Conservation (phyloP, 345 rosid species). For the Melaleuca alternifolia region DNA sequence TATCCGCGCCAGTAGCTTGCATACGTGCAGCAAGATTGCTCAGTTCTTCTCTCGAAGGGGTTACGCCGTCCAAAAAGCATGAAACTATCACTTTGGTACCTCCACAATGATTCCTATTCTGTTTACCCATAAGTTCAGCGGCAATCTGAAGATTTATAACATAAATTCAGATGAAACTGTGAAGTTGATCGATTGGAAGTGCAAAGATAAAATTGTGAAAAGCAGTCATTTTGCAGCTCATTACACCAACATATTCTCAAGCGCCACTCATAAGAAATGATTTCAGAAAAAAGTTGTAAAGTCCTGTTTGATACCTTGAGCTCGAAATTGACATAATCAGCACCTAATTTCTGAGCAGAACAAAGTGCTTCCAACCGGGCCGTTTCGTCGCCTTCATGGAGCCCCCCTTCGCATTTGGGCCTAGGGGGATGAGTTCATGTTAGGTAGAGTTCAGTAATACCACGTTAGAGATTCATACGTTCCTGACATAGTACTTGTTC, state of each 20-base stretch:
- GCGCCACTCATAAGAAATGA: neutral
- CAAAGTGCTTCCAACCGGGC: conserved; percentile 23
- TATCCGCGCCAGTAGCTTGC: conserved; percentile 36
- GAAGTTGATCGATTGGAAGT: neutral
- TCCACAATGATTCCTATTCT: conserved; percentile 3
- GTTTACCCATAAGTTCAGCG: conserved; percentile 15
- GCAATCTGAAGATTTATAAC: conserved; percentile 29
- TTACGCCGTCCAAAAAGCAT: conserved; percentile 12
- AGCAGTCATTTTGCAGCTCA: neutral
- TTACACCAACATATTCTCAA: neutral
- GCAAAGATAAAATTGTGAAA: neutral
- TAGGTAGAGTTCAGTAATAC: neutral
- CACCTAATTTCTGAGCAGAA: conserved; percentile 37
- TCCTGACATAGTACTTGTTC: neutral
- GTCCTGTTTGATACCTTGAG: conserved; percentile 26
- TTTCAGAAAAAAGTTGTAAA: neutral
- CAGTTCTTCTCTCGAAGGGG: conserved; percentile 31
- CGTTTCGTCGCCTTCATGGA: conserved; percentile 35
- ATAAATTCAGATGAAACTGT: neutral
- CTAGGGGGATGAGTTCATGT: conserved; percentile 7
- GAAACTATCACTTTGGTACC: conserved; percentile 39
- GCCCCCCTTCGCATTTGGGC: conserved; percentile 47
- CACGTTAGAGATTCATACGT: neutral
- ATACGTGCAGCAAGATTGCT: conserved; percentile 22
- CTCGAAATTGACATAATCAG: conserved; percentile 50